phyloP scores from a whole-genome alignment of 1,139 yeast genomes.

The Taphrina flavorubra region DNA sequence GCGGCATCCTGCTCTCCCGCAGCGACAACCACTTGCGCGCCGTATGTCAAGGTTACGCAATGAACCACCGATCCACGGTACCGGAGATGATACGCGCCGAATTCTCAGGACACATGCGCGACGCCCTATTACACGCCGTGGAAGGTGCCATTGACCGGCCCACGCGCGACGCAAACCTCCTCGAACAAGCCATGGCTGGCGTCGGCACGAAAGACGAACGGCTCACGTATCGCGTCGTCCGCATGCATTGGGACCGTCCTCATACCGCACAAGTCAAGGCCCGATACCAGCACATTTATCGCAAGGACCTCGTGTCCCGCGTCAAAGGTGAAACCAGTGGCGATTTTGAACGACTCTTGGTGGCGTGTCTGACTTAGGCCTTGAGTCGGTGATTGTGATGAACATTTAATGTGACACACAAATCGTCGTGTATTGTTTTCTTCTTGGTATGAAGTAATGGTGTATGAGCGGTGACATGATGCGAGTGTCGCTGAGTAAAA shows the following conservation, averaged over 20 bases:
- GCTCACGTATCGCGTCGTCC: conserved; percentile 45
- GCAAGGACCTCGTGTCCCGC: conserved; percentile 44
- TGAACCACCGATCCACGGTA: conserved; percentile 43
- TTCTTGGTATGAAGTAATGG: not conserved
- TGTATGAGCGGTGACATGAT: no score
- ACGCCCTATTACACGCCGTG: conserved; percentile 46
- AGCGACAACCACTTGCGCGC: conserved; percentile 45
- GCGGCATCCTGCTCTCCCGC: conserved; percentile 46
- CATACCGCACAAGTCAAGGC: conserved; percentile 41
- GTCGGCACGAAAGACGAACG: conserved; percentile 47
- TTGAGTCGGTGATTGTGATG: not conserved
- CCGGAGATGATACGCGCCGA: conserved; percentile 44
- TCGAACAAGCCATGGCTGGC: conserved; percentile 47
- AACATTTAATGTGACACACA: not conserved
- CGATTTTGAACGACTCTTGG: conserved; percentile 45
- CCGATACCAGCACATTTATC: conserved; percentile 44
- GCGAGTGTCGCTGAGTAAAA: no score
- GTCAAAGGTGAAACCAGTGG: conserved; percentile 47
- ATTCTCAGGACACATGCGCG: conserved; percentile 47
- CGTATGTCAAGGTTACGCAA: conserved; percentile 43
- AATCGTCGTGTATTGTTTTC: not conserved
- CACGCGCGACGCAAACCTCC: conserved; percentile 45
- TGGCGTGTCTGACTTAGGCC: conserved; percentile 44
- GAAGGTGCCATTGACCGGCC: conserved; percentile 44
- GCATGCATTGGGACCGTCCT: conserved; percentile 43